Conservation (phyloP, 192 early-diverging fungal species). For the Entomortierella lignicola region DNA sequence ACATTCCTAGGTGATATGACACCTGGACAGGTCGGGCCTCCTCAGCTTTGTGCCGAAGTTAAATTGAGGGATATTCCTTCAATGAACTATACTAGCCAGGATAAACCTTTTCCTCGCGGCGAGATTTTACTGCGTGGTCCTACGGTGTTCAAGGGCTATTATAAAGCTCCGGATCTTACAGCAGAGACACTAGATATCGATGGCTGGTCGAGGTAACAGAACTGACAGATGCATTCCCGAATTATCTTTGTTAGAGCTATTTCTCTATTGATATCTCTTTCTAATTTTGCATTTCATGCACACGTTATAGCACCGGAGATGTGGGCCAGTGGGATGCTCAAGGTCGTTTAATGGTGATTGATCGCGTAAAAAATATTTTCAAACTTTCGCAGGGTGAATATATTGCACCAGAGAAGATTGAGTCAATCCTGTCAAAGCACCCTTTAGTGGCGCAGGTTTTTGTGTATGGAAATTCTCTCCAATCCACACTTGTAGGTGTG, state of each 20-base stretch:
- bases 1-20: constrained; percentile 47
- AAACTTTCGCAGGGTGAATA: constrained; percentile 95
- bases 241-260: too few species aligned
- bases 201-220: constrained; percentile 75
- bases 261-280: too few species aligned
- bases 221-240: too few species aligned
- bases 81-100: constrained; percentile 88
- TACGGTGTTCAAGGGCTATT: constrained; percentile 85
- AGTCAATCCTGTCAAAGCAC: constrained; percentile 81
- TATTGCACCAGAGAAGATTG: constrained; percentile 94
- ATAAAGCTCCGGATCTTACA: constrained; percentile 85
- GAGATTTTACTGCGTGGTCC: constrained; percentile 90
- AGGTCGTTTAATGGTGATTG: constrained; percentile 85
- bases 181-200: constrained; percentile 81
- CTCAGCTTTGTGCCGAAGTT: constrained; percentile 80
- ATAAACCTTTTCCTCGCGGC: constrained; percentile 89
- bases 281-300: too few species aligned
- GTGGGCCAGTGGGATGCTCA: constrained; percentile 82
- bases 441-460: constrained; percentile 86
- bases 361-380: constrained; percentile 89
- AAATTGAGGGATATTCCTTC: constrained; percentile 92
- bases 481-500: constrained; percentile 86
- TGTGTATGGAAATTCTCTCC: constrained; percentile 94
- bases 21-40: constrained; percentile 81
- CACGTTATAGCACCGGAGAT: constrained; percentile 89